A percentile compares a stretch with the other conserved stretches of the same genome.
Conservation (phyloP, 345 rosid genomes). For the Populus alba region DNA sequence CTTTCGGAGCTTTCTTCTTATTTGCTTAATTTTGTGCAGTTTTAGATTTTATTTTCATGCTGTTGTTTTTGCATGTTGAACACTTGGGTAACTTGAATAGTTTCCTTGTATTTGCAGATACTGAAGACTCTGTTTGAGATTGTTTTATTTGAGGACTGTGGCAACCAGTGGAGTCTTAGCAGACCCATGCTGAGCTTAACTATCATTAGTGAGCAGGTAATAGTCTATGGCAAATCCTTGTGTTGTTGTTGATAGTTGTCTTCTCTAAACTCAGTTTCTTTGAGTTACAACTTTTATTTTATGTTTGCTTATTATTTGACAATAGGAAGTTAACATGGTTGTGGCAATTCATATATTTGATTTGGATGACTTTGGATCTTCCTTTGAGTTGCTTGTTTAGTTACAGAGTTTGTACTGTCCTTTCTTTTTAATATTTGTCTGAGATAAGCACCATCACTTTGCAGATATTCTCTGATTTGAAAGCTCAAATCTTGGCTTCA, state of each 20-base stretch:
- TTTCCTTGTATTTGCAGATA: slow-evolving; percentile 53
- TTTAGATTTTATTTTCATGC: neutral
- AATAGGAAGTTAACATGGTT: neutral
- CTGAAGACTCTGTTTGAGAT: slow-evolving; percentile 91
- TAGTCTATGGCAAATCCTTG: neutral
- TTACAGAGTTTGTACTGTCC: neutral
- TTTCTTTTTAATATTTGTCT: neutral
- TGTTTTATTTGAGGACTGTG: slow-evolving; percentile 90
- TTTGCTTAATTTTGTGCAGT: neutral
- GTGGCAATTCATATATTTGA: neutral
- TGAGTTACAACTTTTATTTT: neutral
- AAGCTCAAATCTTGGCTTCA: slow-evolving; percentile 82
- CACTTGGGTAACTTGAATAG: neutral
- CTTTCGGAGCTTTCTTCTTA: neutral
- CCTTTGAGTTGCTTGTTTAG: neutral
- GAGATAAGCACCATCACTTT: slow-evolving; percentile 7
- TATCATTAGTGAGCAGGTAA: slow-evolving; percentile 83
- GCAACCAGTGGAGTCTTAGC: slow-evolving; percentile 98
- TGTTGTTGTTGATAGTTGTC: neutral
- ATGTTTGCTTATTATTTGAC: neutral
- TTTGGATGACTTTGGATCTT: neutral
- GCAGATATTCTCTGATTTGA: slow-evolving; percentile 89
- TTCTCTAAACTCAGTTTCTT: neutral
- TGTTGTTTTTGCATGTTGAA: neutral
- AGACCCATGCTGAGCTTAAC: slow-evolving; percentile 95